These are phyloP conservation scores for Chaetomium cochliodes DNA, from an alignment of 495 filamentous ascomycete species.

Conservation along the genomic window DNA sequence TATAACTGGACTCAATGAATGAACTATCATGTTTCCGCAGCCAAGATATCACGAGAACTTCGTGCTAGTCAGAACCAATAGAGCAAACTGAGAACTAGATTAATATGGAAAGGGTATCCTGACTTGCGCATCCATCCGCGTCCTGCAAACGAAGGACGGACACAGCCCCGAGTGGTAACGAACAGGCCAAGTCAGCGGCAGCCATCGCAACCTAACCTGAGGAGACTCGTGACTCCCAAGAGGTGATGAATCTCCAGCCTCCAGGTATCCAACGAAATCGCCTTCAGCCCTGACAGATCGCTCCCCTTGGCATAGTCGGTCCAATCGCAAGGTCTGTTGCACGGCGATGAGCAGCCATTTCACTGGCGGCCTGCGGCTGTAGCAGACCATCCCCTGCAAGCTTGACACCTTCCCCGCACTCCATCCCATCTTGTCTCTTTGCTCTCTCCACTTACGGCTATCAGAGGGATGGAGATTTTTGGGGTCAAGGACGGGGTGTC, in stretches of 20 bases:
- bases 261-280: not conserved
- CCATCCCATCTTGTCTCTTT: not conserved
- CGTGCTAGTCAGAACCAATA: no score
- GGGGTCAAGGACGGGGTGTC: not conserved
- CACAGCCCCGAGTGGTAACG: no score
- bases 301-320: not conserved
- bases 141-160: no score
- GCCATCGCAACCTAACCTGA: no score
- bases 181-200: no score
- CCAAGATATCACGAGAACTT: no score
- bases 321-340: slow-evolving; percentile 5
- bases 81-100: no score
- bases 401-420: slow-evolving; percentile 4
- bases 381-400: slow-evolving; percentile 7
- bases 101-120: no score
- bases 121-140: not conserved
- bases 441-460: not conserved
- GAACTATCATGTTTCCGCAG: no score
- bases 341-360: not conserved
- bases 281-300: slow-evolving; percentile 8
- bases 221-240: slow-evolving; percentile 1
- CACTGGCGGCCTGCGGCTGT: not conserved
- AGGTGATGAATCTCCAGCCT: not conserved
- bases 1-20: no score
- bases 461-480: not conserved